phyloP scores from a whole-genome alignment of 441 rosid species.

The Mallotus japonicus region DNA sequence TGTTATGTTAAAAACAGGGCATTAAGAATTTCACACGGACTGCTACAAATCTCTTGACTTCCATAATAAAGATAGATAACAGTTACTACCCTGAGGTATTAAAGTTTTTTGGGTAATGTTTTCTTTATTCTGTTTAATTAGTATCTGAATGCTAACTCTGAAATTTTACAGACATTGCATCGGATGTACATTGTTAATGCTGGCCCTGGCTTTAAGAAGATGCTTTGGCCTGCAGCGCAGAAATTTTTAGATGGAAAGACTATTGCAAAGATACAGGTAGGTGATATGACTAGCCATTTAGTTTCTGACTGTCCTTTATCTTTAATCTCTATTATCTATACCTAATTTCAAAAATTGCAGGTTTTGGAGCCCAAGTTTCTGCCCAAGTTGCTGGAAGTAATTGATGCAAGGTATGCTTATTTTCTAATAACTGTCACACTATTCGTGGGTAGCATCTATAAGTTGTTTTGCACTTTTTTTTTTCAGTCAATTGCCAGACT shows the following conservation, averaged over 20 bases:
- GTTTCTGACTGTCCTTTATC: slow-evolving; percentile 17
- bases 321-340: slow-evolving; percentile 4
- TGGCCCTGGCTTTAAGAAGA: slow-evolving; percentile 89
- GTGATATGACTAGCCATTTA: slow-evolving; percentile 19
- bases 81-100: slow-evolving; percentile 96
- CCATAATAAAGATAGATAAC: slow-evolving; percentile 78
- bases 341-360: slow-evolving; percentile 38
- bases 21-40: slow-evolving; percentile 83
- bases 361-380: slow-evolving; percentile 83
- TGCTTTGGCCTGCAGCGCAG: slow-evolving; percentile 99
- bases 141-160: slow-evolving; percentile 22
- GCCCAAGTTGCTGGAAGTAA: slow-evolving; percentile 67
- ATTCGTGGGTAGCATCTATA: not conserved
- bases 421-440: slow-evolving; percentile 1
- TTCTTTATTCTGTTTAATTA: slow-evolving; percentile 16
- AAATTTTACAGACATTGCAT: slow-evolving; percentile 69
- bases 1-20: slow-evolving; percentile 53
- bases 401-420: slow-evolving; percentile 66
- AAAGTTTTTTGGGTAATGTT: slow-evolving; percentile 13
- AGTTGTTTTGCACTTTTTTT: slow-evolving; percentile 15
- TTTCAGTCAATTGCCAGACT: slow-evolving; percentile 93
- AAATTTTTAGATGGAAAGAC: slow-evolving; percentile 89
- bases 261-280: slow-evolving; percentile 79
- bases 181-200: slow-evolving; percentile 91
- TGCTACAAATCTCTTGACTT: slow-evolving; percentile 78